Percentiles rank a stretch among this genome's conserved stretches.
These are phyloP conservation scores for Schizochytrium sp. DNA, from an alignment of 108 stramenopile genomes.

Conservation along the genomic window DNA sequence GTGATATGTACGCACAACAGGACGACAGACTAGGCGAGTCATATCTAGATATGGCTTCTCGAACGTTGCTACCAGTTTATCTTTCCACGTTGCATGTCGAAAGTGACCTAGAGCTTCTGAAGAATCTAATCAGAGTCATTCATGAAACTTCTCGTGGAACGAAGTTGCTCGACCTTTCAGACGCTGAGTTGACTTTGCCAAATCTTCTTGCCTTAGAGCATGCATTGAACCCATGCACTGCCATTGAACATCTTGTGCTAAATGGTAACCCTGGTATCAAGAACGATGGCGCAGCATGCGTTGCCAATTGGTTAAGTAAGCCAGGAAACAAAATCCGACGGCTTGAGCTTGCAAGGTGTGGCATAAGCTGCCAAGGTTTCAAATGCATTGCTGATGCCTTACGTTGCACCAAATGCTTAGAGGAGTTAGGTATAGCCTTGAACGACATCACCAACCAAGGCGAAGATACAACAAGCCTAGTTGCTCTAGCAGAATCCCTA, in stretches of 20 bases:
- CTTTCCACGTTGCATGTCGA: no score
- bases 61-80: no score
- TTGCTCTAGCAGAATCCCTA: conserved; percentile 37
- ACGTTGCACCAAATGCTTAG: background rate
- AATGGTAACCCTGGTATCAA: background rate
- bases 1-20: no score
- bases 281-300: background rate
- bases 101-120: no score
- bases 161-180: no score
- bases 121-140: no score
- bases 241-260: background rate
- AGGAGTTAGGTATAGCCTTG: background rate
- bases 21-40: no score
- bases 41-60: no score
- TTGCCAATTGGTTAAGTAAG: background rate
- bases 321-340: background rate
- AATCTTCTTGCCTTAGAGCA: background rate
- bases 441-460: conserved; percentile 4
- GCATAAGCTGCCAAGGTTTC: background rate
- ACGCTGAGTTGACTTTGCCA: background rate
- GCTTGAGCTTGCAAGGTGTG: background rate
- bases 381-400: conserved; percentile 15
- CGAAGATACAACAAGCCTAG: background rate
- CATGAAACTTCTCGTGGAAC: no score
- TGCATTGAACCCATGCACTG: background rate